Base-by-base conservation (phyloP, 2,329 filamentous ascomycete genomes). In the Verticillium zaregamsianum region DNA sequence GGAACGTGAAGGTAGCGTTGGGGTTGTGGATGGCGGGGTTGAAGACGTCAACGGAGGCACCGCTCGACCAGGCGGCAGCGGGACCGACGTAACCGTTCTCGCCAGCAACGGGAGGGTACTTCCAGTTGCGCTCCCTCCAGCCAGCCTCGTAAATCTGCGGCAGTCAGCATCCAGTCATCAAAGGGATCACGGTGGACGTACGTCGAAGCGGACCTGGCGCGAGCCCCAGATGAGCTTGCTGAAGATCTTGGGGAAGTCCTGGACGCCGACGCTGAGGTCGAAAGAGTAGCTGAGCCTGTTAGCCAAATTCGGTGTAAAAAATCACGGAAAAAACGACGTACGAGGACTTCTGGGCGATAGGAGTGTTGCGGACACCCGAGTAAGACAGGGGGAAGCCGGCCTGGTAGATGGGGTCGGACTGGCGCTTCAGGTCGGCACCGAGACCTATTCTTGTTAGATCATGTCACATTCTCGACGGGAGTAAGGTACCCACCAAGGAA, bases 81-180 rank as follows among this genome's bases (percentile, higher is more conserved):
- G 77, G 76, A 20, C 80, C 79, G 57, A 82, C 64, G 61, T 75
- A 82, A 31, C 74, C 74, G 14, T 70, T 69, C 58, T 75, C 58
- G 32, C 77, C 78, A 3, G 72, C 64, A 2, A 71, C 66, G 0
- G 74, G 78, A 1, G 80, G 80, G 60, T 79, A 80, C 8, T 68
- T 61, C 79, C 79, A 82, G 32, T 75, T 65, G 2, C 66, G 64
- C 61, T 80, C 77, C 1, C 68, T 70, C 73, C 76, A 81, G 15
- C 69, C 68, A 5, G 62, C 64, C 2, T 75, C 72, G 62, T 77
- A 80, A 25, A 81, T 77, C 63, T 70, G 12, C 20, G 37, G 17
- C 17, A 63, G 25, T n/a, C n/a, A 35, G 25, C 15, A 15, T 8
- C 3, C 5, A 6, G 1, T 5, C n/a, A 14, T 6, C 14, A 37